These are phyloP conservation scores for Ogataea pini DNA, from an alignment of 805 yeast species.

Conservation along the genomic window DNA sequence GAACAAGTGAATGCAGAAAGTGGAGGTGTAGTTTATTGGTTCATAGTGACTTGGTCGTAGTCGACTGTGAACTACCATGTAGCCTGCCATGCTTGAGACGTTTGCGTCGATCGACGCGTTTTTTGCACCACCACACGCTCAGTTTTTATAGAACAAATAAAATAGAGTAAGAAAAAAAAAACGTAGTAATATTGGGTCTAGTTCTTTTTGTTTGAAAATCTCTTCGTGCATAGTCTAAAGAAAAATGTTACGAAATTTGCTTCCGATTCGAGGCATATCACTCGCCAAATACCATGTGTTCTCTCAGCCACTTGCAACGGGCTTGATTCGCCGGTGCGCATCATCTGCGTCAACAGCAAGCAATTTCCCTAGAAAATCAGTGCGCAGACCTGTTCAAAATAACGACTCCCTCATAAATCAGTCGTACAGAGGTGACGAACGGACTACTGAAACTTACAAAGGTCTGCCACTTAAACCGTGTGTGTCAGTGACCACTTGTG, in stretches of 20 bases:
- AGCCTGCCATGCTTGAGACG: too few relatives aligned
- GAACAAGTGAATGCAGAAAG: too few relatives aligned
- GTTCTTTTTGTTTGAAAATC: too few relatives aligned
- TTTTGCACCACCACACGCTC: too few relatives aligned
- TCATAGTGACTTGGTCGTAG: too few relatives aligned
- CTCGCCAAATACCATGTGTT: neutral
- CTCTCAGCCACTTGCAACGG: neutral
- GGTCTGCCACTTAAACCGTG: conserved; percentile 41
- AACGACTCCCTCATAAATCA: conserved; percentile 22
- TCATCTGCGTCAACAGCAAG: conserved; percentile 2
- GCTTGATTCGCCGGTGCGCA: neutral
- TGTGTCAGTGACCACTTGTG: conserved; percentile 73
- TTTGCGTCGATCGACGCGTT: too few relatives aligned
- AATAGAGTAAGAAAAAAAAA: too few relatives aligned
- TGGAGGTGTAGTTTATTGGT: too few relatives aligned
- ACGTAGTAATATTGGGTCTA: too few relatives aligned
- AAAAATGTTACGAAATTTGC: neutral
- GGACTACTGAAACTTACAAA: conserved; percentile 8
- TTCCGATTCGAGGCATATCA: neutral
- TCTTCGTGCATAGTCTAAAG: too few relatives aligned
- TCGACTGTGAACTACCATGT: too few relatives aligned
- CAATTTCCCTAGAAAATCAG: conserved; percentile 13
- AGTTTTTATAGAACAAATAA: too few relatives aligned
- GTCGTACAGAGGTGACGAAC: conserved; percentile 15
- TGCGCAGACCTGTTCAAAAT: conserved; percentile 16